phyloP scores from a whole-genome alignment of 441 rosid genomes.

The Pelargonium exstipulatum region DNA sequence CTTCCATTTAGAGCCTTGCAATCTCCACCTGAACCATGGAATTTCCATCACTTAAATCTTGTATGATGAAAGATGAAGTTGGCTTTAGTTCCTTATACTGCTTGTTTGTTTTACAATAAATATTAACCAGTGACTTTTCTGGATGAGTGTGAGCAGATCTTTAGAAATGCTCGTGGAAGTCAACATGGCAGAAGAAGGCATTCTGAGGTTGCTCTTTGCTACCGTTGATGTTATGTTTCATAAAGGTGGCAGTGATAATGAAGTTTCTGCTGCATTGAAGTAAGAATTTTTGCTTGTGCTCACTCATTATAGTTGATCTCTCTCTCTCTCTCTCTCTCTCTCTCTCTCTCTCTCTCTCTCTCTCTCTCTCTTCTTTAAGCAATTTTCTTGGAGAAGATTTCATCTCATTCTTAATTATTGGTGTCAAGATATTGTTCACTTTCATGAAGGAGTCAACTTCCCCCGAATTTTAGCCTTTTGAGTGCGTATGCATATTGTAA shows the following conservation, averaged over 20 bases:
- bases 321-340: no score
- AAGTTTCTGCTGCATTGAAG: constrained; percentile 86
- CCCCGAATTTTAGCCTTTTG: not conserved
- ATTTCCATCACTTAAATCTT: constrained; percentile 9
- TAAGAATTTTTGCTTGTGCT: constrained; percentile 28
- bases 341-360: not conserved
- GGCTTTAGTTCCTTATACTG: constrained; percentile 14
- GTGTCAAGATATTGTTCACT: not conserved
- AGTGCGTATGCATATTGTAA: not conserved
- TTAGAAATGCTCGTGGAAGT: constrained; percentile 73
- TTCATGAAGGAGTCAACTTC: not conserved
- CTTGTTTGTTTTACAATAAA: not conserved
- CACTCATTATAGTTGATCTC: not conserved
- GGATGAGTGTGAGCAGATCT: constrained; percentile 48
- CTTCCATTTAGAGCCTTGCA: not conserved
- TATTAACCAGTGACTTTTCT: constrained; percentile 14
- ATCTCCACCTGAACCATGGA: not conserved
- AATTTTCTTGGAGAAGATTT: not conserved
- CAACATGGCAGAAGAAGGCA: constrained; percentile 85
- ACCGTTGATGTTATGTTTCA: constrained; percentile 68
- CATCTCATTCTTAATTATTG: not conserved
- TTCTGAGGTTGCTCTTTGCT: constrained; percentile 76
- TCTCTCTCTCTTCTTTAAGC: not conserved
- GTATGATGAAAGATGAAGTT: constrained; percentile 18
- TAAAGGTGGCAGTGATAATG: constrained; percentile 62